A percentile compares a stretch with the other conserved stretches of the same genome.
Conservation (phyloP, 352 stramenopile genomes). For the Phytophthora pseudosyringae region DNA sequence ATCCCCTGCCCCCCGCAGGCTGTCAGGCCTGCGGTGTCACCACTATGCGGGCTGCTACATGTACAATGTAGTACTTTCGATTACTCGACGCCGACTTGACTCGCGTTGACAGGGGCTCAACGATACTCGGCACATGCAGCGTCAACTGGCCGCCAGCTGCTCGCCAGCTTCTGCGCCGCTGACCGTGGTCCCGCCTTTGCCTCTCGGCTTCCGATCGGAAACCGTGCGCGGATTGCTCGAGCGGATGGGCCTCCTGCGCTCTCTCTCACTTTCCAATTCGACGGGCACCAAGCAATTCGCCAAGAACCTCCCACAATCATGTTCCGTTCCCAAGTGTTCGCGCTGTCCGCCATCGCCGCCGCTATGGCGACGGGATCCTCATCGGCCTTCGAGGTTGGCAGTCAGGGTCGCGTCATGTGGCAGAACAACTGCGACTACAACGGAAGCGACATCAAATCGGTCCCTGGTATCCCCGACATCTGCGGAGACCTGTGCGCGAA, state of each 20-base stretch:
- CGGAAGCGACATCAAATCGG: constrained; percentile 36
- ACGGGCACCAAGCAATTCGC: constrained; percentile 7
- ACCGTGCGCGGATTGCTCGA: constrained; percentile 6
- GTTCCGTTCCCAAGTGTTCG: constrained; percentile 19
- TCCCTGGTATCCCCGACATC: constrained; percentile 37
- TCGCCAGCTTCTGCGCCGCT: constrained; percentile 12
- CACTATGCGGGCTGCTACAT: constrained; percentile 1
- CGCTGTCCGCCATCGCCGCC: constrained; percentile 10
- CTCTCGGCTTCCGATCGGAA: constrained; percentile 2
- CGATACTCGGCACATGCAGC: constrained; percentile 19
- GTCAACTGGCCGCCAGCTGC: constrained; percentile 30
- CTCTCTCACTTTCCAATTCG: constrained; percentile 35
- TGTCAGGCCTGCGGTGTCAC: background rate
- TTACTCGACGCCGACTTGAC: background rate
- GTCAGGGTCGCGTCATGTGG: constrained; percentile 51
- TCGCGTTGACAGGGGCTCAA: constrained; percentile 21
- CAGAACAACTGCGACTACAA: constrained; percentile 54
- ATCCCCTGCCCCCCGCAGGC: background rate
- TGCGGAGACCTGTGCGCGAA: constrained; percentile 48
- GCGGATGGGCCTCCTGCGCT: constrained; percentile 18
- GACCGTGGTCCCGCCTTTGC: constrained; percentile 21
- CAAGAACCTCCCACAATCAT: constrained; percentile 12
- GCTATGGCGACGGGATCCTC: constrained; percentile 12
- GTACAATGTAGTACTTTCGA: background rate
- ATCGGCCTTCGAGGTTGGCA: constrained; percentile 38